Base-by-base conservation (phyloP, 2,329 filamentous ascomycete species). In the Botrytis galanthina region DNA sequence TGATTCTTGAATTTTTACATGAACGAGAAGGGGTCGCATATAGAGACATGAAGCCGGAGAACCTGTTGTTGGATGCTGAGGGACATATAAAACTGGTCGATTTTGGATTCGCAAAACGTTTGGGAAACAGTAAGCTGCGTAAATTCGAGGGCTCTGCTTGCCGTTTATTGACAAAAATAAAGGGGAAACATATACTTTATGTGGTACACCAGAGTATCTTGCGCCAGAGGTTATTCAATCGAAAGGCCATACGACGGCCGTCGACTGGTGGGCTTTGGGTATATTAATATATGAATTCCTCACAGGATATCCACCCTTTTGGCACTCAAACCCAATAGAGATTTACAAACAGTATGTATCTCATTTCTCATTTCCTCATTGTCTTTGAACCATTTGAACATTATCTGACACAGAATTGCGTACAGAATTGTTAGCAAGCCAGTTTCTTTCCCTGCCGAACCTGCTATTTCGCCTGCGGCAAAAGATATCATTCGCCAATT, bases 201-300 rank as follows among this genome's bases (percentile, higher is more conserved):
- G 93, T 82, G 93, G 93, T 69, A 95, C 93, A 2, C 93, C 93
- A 63, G 93, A 95, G 80, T 95, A 95, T 81, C 89, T 95, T 63
- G 93, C 93, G 2, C 93, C 93, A 8, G 93, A 95, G 83, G 93
- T 95, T 60, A 95, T 95, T 77, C 89, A 93, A 77, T 94, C 93
- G 81, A 94, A 93, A 80, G 93, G 92, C 20, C 90, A 92, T 80
- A 91, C 88, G 4, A 90, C 88, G 3, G 92, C 93, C 22, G 93
- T 95, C 51, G 93, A 95, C 84, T 95, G 93, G 93, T 95, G 93
- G 93, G 93, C 93, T 0, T 86, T 96, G 77, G 93, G 93, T 39
- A 94, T 95, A 77, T 83, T 96, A 73, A 90, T 95, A 74, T 95
- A 94, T 82, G 93, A 96, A 80, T 95, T 95, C 80, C 84, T 95